These are phyloP conservation scores for Phytophthora aleatoria DNA, from an alignment of 352 stramenopile genomes.

Conservation along the genomic window DNA sequence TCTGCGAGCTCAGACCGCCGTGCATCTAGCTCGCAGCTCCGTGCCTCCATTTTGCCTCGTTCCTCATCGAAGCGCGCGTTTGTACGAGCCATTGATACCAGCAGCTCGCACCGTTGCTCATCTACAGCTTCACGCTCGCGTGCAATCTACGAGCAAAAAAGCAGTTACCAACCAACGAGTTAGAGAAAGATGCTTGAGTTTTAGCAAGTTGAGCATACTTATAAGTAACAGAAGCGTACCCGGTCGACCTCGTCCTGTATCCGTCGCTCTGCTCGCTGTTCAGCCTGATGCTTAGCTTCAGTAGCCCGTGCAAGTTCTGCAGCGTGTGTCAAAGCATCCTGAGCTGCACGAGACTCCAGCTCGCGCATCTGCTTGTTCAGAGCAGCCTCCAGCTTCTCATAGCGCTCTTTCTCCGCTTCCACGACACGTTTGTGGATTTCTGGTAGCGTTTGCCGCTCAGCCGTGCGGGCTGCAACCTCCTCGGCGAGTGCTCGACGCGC, in stretches of 20 bases:
- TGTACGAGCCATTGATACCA: conserved; percentile 56
- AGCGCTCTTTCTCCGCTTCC: conserved; percentile 65
- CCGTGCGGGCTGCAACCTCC: conserved; percentile 44
- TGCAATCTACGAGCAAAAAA: conserved; percentile 38
- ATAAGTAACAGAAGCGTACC: conserved; percentile 21
- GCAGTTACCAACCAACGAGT: neutral
- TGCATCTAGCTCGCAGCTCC: conserved; percentile 60
- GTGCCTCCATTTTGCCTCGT: conserved; percentile 64
- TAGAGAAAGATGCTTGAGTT: conserved; percentile 1
- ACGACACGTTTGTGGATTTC: conserved; percentile 61
- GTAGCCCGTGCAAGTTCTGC: conserved; percentile 42
- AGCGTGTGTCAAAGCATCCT: conserved; percentile 49
- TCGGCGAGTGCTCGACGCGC: conserved; percentile 42
- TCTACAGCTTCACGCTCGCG: conserved; percentile 76
- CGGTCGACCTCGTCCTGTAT: conserved; percentile 64
- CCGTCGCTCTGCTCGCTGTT: conserved; percentile 65
- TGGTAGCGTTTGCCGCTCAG: conserved; percentile 61
- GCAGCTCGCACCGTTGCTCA: conserved; percentile 69
- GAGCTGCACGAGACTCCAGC: conserved; percentile 49
- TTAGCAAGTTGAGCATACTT: neutral
- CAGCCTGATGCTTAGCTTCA: conserved; percentile 41
- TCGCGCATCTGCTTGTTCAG: conserved; percentile 56
- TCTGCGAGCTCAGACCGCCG: conserved; percentile 62
- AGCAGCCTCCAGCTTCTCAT: conserved; percentile 63
- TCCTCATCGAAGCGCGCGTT: conserved; percentile 71